Conservation (phyloP, 1,284 basidiomycete species). For the Ustilago xerochloae region DNA sequence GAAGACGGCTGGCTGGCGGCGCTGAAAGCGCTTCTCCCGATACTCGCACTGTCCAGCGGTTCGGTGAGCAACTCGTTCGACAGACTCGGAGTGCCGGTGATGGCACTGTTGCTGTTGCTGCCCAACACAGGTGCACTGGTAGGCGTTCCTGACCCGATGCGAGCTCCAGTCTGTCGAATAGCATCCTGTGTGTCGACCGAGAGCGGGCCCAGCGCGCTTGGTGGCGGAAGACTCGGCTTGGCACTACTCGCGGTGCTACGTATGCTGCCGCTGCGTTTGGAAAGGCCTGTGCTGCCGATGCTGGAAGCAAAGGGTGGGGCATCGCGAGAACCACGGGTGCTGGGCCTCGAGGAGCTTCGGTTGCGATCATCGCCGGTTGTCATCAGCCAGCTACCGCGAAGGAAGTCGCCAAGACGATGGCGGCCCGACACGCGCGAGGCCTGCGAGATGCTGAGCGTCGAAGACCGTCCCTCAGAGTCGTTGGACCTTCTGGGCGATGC, state of each 20-base stretch:
- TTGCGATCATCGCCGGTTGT: conserved; percentile 25
- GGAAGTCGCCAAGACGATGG: conserved; percentile 47
- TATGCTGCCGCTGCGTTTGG: conserved; percentile 25
- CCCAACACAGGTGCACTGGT: conserved; percentile 46
- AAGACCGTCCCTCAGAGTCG: conserved; percentile 38
- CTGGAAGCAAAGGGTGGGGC: conserved; percentile 13
- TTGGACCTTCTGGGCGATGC: conserved; percentile 25
- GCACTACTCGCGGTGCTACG: conserved; percentile 23
- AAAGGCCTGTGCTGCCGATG: neutral
- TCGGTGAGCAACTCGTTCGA: conserved; percentile 32
- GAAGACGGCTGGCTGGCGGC: conserved; percentile 44
- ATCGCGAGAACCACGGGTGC: conserved; percentile 40
- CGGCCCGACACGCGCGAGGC: conserved; percentile 42
- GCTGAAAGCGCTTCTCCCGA: conserved; percentile 26
- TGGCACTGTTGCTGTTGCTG: conserved; percentile 16
- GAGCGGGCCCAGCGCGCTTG: conserved; percentile 2
- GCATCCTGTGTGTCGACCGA: conserved; percentile 42
- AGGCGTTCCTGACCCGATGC: conserved; percentile 27
- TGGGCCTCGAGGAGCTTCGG: conserved; percentile 31
- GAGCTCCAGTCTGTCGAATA: conserved; percentile 24
- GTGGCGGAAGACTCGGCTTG: neutral
- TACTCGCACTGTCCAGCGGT: conserved; percentile 17
- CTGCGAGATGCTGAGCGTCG: conserved; percentile 44
- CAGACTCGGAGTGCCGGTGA: conserved; percentile 21
- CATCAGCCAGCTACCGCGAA: conserved; percentile 44